Evolutionary conservation across 2,329 filamentous ascomycete genomes (phyloP).

Genomic region (Fusarium begoniae): DNA sequence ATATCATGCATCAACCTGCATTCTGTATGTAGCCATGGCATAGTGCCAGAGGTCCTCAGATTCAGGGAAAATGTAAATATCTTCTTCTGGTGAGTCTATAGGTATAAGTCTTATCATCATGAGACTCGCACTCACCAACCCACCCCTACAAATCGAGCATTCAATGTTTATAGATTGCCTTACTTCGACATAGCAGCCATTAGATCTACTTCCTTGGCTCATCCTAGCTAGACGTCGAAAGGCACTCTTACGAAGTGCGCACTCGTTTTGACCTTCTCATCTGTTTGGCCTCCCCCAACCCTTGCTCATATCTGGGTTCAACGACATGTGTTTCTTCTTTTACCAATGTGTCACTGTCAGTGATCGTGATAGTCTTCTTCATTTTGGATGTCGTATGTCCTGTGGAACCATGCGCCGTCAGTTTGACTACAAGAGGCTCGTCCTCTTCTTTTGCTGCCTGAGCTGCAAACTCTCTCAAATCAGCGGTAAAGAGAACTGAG

Average conservation of each 20-base stretch:
- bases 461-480: constrained; percentile 85
- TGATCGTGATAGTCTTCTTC: constrained; percentile 34
- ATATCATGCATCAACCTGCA: background rate
- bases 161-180: background rate
- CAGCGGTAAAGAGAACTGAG: constrained; percentile 94
- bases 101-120: background rate
- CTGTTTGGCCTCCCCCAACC: constrained; percentile 12
- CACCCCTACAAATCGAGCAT: background rate
- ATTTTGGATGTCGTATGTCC: constrained; percentile 37
- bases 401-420: constrained; percentile 12
- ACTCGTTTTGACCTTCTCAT: constrained; percentile 43
- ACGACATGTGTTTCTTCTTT: constrained; percentile 26
- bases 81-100: background rate
- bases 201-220: background rate
- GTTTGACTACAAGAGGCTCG: constrained; percentile 16
- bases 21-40: background rate
- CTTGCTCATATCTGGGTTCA: constrained; percentile 22
- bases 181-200: background rate
- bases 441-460: constrained; percentile 49
- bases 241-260: constrained; percentile 29
- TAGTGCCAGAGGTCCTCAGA: background rate
- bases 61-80: background rate
- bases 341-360: constrained; percentile 23
- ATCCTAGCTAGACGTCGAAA: background rate
- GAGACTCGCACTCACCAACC: background rate